These are phyloP conservation scores for Hypoxylon sp. DNA, from an alignment of 2,329 filamentous ascomycete genomes.

Conservation along the genomic window DNA sequence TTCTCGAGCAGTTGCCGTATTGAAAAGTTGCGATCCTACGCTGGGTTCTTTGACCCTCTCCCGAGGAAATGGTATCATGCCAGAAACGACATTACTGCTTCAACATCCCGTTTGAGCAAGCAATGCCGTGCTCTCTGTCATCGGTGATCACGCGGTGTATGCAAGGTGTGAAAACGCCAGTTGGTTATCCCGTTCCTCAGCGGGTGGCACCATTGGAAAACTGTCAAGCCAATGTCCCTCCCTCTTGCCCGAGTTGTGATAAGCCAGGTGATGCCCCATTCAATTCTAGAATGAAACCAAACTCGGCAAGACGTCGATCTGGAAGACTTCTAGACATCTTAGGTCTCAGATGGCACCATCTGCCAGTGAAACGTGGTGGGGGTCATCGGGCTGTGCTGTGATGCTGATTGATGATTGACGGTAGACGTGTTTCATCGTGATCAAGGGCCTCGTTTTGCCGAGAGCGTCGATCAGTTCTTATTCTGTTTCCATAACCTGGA, in stretches of 20 bases:
- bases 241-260: constrained; percentile 34
- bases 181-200: constrained; percentile 19
- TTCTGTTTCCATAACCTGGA: constrained; percentile 1
- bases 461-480: constrained; percentile 8
- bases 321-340: constrained; percentile 46
- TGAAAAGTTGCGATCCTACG: constrained; percentile 30
- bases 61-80: constrained; percentile 34
- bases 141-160: constrained; percentile 14
- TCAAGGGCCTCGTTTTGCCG: constrained; percentile 19
- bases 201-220: constrained; percentile 15
- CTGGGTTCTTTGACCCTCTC: constrained; percentile 12
- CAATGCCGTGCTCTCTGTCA: constrained; percentile 5
- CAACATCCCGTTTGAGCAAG: constrained; percentile 36
- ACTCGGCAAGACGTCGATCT: constrained; percentile 40
- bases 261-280: constrained; percentile 36
- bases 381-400: constrained; percentile 30
- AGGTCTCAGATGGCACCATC: constrained; percentile 37
- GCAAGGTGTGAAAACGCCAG: constrained; percentile 22
- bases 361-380: constrained; percentile 43
- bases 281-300: constrained; percentile 28
- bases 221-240: constrained; percentile 21
- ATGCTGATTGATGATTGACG: constrained; percentile 20
- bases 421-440: constrained; percentile 31
- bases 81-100: constrained; percentile 21
- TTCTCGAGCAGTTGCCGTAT: constrained; percentile 32